Evolutionary conservation across 2,329 filamentous ascomycete species (phyloP), one percentile per base, ranked within the genome.

Genomic region (Leptographium flavum): DNA sequence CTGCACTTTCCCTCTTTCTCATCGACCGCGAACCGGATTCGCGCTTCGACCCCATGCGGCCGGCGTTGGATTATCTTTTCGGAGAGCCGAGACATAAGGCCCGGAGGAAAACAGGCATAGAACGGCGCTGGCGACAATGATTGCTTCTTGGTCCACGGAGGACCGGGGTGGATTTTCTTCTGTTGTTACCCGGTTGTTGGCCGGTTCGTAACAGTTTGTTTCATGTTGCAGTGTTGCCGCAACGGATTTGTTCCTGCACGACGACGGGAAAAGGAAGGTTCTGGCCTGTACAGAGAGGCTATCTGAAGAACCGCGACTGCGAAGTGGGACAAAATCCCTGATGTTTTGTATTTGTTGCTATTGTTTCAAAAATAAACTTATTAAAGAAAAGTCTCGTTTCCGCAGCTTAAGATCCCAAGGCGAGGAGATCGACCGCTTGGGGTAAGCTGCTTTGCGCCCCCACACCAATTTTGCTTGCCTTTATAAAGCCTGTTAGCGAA

Each of bases 11-110:
- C 21, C 4, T 15, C 28, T 25, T 3, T 31, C 14, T 31, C 27
- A 32, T 41, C 25, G 17, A 41, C 39, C 39, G 39, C 32, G 41
- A 43, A 43, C 32, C 22, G 32, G 41, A 33, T 36, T 43, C 32
- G 41, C 32, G 41, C 22, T 36, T n/a, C 19, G 13, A 11, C 22
- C 32, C 21, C 32, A 32, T 32, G 22, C 23, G 41, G 41, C 32
- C 25, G 30, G 41, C 41, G 41, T 36, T 43, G 31, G 31, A 25
- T 40, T 36, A n/a, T 33, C n/a, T 23, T 7, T 33, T 33, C 30
- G 28, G 30, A 10, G 25, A 14, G 11, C 31, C 28, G 28, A 31
- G 30, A 37, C 35, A 37, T n/a, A 28, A 41, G 27, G 39, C n/a
- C 14, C 11, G 13, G 28, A 19, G 19, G 7, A 19, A 15, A 9